Evolutionary conservation across 192 early-diverging fungal species (phyloP), one percentile per base, ranked within the genome.

Genomic region (Lunasporangiospora selenospora): DNA sequence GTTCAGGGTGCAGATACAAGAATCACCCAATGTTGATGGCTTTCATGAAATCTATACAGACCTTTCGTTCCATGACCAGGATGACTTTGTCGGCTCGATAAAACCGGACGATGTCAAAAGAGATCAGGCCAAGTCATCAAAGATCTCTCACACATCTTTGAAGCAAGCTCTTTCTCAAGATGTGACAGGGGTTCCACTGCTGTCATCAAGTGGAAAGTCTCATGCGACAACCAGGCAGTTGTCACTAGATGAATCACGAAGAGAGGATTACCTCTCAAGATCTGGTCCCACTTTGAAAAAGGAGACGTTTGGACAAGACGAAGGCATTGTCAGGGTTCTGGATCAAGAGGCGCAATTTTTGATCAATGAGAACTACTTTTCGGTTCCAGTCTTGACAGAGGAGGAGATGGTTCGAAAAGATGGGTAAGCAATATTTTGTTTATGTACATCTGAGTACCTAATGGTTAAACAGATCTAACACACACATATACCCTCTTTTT

Each of bases 351-450:
- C 69, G 2, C 21, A 53, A 18, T 44, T 88, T 10, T 19, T 59
- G 1, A 43, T 87, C 26, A 45, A 65, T 2, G 83, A 85, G 29
- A 59, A 86, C 30, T 78, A 83, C 40, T 88, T 81, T 58, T 46
- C 78, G 8, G 48, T 76, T 4, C 76, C 81, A 1, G 64, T 66
- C 15, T 47, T 57, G 27, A 77, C 47, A 36, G 70, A 70, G 5
- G 63, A 77, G 46, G 76, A 67, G 40, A 37, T 37, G 8, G 61
- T 55, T 19, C 45, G 42, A 12, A 61, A 58, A n/a, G 69, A 73
- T 46, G 41, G 49, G 69, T 73, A 63, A 47, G 38, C 19, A 3
- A 26, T 42, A 39, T 24, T 39, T 40, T 19, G 15, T 6, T n/a
- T n/a, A n/a, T n/a, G 30, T n/a, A 21, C 5, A 15, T 23, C 10